These are phyloP conservation scores for Fraxinus ornus DNA, from an alignment of 305 asterid species.

Conservation along the genomic window DNA sequence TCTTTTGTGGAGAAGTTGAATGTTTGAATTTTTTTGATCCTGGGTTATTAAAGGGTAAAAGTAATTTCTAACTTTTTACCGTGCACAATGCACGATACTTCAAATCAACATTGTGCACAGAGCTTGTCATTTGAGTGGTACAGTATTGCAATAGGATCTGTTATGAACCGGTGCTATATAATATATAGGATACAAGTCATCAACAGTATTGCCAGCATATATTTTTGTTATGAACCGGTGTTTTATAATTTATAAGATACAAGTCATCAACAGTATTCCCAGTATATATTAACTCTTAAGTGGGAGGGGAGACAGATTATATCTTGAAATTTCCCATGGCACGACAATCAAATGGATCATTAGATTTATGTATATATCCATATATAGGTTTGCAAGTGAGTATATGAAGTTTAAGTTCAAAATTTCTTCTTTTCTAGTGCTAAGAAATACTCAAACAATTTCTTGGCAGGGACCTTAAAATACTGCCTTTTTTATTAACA, in stretches of 20 bases:
- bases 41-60: too few species aligned
- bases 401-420: slow-evolving; percentile 20
- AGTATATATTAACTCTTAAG: background rate
- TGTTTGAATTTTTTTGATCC: background rate
- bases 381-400: slow-evolving; percentile 93
- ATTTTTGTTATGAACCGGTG: background rate
- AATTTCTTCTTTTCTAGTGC: slow-evolving; percentile 24
- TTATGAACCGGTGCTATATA: background rate
- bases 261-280: background rate
- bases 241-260: too few species aligned
- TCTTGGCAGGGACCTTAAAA: slow-evolving; percentile 82
- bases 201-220: background rate
- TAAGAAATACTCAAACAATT: slow-evolving; percentile 15
- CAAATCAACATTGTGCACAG: background rate
- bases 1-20: background rate
- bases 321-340: slow-evolving; percentile 86
- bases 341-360: slow-evolving; percentile 90
- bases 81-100: background rate
- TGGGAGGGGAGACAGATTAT: slow-evolving; percentile 74
- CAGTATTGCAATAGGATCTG: background rate
- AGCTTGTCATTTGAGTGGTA: background rate
- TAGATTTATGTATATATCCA: slow-evolving; percentile 86
- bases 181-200: background rate
- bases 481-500: slow-evolving; percentile 82
- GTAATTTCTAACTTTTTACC: background rate